A percentile compares a stretch with the other conserved stretches of the same genome.
phyloP scores from a whole-genome alignment of 331 rosid genomes.

The Quercus phellos region DNA sequence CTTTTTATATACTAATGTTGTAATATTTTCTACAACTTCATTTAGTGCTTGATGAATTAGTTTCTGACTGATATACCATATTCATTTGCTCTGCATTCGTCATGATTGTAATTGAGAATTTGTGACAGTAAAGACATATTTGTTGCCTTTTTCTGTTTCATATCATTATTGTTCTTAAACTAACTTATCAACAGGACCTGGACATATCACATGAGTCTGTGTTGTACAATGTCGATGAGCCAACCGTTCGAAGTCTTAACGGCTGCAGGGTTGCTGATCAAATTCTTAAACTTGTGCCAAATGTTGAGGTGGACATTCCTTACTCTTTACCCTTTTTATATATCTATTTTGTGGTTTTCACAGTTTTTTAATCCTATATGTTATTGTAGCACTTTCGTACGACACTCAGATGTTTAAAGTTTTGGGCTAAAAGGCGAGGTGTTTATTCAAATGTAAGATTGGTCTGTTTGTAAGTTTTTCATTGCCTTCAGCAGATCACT shows the following conservation, averaged over 20 bases:
- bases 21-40: neutral
- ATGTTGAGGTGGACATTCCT: slow-evolving; percentile 59
- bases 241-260: slow-evolving; percentile 90
- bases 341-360: slow-evolving; percentile 6
- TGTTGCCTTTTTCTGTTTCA: slow-evolving; percentile 12
- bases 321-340: neutral
- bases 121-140: neutral
- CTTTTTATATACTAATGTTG: neutral
- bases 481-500: neutral
- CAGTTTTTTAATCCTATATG: slow-evolving; percentile 23
- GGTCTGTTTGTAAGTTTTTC: neutral
- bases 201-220: slow-evolving; percentile 79
- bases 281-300: slow-evolving; percentile 92
- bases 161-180: slow-evolving; percentile 16
- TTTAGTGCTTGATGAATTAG: neutral
- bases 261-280: slow-evolving; percentile 99
- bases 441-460: slow-evolving; percentile 93
- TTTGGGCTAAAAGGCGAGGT: slow-evolving; percentile 97
- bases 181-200: slow-evolving; percentile 57
- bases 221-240: slow-evolving; percentile 77
- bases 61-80: neutral
- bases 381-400: slow-evolving; percentile 71
- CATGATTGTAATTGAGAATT: neutral
- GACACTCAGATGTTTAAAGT: slow-evolving; percentile 80
- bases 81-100: neutral